Evolutionary conservation across 2,329 filamentous ascomycete species (phyloP).

Genomic region (Trichoderma sp.): DNA sequence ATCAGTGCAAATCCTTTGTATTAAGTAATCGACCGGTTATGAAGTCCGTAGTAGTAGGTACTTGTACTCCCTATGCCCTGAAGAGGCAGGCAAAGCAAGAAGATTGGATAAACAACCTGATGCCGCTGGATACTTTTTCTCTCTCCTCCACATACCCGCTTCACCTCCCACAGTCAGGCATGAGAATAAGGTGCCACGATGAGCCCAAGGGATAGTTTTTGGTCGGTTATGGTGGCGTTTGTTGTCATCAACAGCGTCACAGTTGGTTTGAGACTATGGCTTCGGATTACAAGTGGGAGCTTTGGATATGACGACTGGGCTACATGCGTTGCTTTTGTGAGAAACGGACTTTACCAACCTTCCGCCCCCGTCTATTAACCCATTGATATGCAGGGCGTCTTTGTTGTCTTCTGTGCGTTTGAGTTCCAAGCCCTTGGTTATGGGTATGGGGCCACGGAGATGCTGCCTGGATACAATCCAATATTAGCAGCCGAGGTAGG

Average conservation of each 20-base stretch:
- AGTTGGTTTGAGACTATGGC: not conserved
- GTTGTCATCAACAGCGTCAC: not conserved
- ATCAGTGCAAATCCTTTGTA: not conserved
- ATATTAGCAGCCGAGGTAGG: not conserved
- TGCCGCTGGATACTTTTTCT: not conserved
- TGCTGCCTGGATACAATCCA: not conserved
- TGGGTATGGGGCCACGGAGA: not conserved
- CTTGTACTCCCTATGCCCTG: not conserved
- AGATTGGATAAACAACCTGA: not conserved
- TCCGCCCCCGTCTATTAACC: not conserved
- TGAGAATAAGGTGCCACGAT: not conserved
- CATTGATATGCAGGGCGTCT: not conserved
- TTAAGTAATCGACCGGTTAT: not conserved
- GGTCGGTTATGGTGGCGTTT: not conserved
- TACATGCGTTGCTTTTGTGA: not conserved
- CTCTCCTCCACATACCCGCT: not conserved
- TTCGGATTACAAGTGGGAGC: not conserved
- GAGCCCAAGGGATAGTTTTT: not conserved
- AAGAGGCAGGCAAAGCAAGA: not conserved
- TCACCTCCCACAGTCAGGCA: not conserved
- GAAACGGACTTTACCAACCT: not conserved
- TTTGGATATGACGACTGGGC: conserved; percentile 10
- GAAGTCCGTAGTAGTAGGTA: not conserved
- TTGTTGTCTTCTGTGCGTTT: conserved; percentile 1
- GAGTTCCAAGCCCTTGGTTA: not conserved